phyloP scores from a whole-genome alignment of 2,329 filamentous ascomycete genomes.

The Cryphonectria nitschkei region DNA sequence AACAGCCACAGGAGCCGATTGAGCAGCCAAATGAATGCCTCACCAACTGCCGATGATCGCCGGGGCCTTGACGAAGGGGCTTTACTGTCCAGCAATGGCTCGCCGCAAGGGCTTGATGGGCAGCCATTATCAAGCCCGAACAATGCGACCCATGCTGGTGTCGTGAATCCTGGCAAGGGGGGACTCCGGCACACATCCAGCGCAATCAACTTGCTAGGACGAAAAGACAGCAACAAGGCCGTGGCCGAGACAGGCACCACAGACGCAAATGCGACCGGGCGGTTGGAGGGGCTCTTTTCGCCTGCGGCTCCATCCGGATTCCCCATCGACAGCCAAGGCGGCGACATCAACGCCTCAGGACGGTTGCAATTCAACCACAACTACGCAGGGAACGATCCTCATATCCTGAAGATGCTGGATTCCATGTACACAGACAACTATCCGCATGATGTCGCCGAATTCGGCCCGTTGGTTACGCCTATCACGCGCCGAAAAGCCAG shows the following conservation, averaged over 20 bases:
- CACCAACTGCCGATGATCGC: constrained; percentile 45
- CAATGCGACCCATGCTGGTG: constrained; percentile 1
- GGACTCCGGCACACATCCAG: constrained; percentile 61
- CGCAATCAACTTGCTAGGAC: constrained; percentile 61
- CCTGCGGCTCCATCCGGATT: constrained; percentile 40
- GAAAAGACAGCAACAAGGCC: constrained; percentile 62
- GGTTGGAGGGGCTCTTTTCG: constrained; percentile 61
- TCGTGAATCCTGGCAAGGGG: constrained; percentile 44
- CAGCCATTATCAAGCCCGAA: constrained; percentile 15
- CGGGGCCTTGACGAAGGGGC: constrained; percentile 35
- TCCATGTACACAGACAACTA: constrained; percentile 80
- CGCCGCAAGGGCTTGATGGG: constrained; percentile 28
- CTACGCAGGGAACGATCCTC: constrained; percentile 79
- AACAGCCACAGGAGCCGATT: constrained; percentile 55
- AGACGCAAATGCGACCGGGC: constrained; percentile 62
- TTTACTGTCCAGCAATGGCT: constrained; percentile 31
- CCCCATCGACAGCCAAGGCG: constrained; percentile 37
- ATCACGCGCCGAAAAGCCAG: constrained; percentile 58
- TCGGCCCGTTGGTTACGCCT: constrained; percentile 80
- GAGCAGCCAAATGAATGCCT: constrained; percentile 41
- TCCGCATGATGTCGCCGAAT: constrained; percentile 66
- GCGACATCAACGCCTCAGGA: constrained; percentile 40
- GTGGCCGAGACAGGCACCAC: constrained; percentile 62
- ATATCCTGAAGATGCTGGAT: constrained; percentile 73
- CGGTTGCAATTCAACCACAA: constrained; percentile 72